Evolutionary conservation across 2,329 filamentous ascomycete species (phyloP).

Genomic region (Diaporthe capsici): DNA sequence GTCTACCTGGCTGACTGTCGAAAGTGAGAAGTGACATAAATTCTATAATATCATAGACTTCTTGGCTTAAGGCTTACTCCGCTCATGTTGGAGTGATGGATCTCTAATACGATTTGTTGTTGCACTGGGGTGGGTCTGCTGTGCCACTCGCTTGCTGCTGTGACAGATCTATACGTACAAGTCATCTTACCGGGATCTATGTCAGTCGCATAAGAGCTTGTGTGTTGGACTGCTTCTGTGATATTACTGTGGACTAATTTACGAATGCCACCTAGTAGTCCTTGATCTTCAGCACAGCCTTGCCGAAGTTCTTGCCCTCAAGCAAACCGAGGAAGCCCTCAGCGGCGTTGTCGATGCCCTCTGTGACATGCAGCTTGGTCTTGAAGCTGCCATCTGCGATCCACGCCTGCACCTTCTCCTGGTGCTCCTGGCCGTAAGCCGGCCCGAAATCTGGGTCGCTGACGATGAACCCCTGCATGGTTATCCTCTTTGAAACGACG

Average conservation of each 20-base stretch:
- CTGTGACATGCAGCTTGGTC: slow-evolving; percentile 76
- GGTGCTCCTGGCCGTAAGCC: slow-evolving; percentile 78
- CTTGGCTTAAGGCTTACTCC: background rate
- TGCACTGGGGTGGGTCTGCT: background rate
- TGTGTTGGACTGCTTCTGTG: background rate
- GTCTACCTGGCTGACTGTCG: background rate
- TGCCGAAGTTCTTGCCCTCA: slow-evolving; percentile 86
- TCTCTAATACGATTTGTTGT: background rate
- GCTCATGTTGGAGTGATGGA: background rate
- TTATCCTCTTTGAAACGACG: slow-evolving; percentile 78
- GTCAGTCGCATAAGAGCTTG: background rate
- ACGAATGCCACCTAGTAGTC: slow-evolving; percentile 33
- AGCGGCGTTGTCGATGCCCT: slow-evolving; percentile 83
- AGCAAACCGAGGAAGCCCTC: slow-evolving; percentile 83
- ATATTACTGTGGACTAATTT: background rate
- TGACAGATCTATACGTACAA: background rate
- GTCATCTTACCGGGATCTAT: background rate
- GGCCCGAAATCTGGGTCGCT: slow-evolving; percentile 74
- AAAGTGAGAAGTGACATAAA: background rate
- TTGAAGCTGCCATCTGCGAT: slow-evolving; percentile 82
- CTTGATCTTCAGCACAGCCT: slow-evolving; percentile 79
- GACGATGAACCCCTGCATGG: slow-evolving; percentile 84
- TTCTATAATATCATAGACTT: background rate
- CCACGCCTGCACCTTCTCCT: slow-evolving; percentile 82
- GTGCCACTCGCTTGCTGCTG: background rate